Conservation (phyloP, 2,329 filamentous ascomycete species). For the Aphanocladium album region DNA sequence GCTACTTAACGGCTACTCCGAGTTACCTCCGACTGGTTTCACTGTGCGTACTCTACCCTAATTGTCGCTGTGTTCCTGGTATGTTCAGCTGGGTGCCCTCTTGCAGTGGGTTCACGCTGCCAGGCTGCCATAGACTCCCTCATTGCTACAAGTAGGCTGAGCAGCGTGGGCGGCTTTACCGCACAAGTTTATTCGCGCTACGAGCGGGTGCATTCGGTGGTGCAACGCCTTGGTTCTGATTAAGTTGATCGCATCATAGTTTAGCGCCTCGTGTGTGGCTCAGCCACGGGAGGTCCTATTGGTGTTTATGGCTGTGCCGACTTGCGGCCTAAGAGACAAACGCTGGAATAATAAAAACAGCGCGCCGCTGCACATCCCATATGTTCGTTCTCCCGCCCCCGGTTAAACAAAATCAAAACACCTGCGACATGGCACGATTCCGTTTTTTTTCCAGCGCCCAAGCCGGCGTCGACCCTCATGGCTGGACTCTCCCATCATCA, state of each 20-base stretch:
- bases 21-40: too few species aligned
- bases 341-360: not conserved
- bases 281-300: not conserved
- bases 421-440: not conserved
- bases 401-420: not conserved
- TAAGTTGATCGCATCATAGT: not conserved
- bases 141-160: too few species aligned
- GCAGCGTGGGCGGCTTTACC: not conserved
- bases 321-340: not conserved
- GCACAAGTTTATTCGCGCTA: not conserved
- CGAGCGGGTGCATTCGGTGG: not conserved
- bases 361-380: not conserved
- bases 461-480: not conserved
- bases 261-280: not conserved
- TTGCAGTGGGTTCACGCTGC: too few species aligned
- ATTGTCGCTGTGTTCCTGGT: too few species aligned
- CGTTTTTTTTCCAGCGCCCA: not conserved
- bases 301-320: not conserved
- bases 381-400: not conserved
- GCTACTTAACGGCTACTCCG: too few species aligned
- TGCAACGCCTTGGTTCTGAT: not conserved
- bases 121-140: too few species aligned
- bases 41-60: too few species aligned
- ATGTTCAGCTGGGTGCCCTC: too few species aligned
- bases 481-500: not conserved